Base-by-base conservation (phyloP, 805 yeast genomes). In the Suhomyces prunicola region DNA sequence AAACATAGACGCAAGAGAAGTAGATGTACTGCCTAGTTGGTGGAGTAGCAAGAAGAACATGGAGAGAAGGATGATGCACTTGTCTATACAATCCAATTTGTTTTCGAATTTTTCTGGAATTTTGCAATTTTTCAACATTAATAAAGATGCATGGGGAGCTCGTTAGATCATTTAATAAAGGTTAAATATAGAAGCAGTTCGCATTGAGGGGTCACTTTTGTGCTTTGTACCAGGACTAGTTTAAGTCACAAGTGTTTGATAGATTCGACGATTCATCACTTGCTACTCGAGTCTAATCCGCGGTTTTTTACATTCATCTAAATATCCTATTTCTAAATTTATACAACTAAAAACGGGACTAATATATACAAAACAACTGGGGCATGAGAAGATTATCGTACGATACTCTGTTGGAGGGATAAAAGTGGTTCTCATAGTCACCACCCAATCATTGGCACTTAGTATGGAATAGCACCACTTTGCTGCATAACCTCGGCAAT, bases 401-500 rank as follows among this genome's bases (percentile, higher is more conserved):
- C 13, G n/a, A 29, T 29, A 29, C 36, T 33, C 36, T n/a, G n/a
- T 33, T 33, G 36, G 17, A 33, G 36, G 36, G 8, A n/a, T n/a
- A 5, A 12, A 5, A 29, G 6, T 5, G 12, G 5, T 36, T 39
- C 42, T 39, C 42, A 39, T 17, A 13, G 13, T 29, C 13, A 13
- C 40, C 15, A 2, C 15, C 36, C 36, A 5, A 33, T 33, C 15
- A 33, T 44, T 33, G 41, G 10, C 44, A 27, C 44, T 40, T 48
- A 48, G 47, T 53, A 54, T 40, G 52, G 54, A 31, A 53, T 46
- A 27, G 47, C 49, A 27, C 59, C 59, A 51, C 57, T 56, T 59
- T 64, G 68, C 61, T 67, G 68, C 73, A 85, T 70, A 45, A 86
- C 74, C 70, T 85, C 88, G 56, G 79, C 78, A 58, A 88, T 82